Conservation (phyloP, 2,329 filamentous ascomycete species). For the Aspergillus texensis region DNA sequence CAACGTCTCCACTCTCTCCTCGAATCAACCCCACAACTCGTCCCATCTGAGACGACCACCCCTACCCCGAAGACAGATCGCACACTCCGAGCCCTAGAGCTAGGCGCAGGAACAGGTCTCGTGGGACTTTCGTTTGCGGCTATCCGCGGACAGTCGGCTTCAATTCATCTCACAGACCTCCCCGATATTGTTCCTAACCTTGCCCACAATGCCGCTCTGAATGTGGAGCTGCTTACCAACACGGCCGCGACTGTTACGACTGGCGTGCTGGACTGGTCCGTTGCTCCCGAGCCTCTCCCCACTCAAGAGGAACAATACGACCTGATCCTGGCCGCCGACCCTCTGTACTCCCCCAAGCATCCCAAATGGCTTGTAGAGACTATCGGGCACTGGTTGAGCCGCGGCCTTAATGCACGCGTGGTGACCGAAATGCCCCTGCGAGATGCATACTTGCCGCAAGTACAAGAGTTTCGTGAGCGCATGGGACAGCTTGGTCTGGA, state of each 20-base stretch:
- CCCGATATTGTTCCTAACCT: conserved; percentile 83
- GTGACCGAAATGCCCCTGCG: conserved; percentile 81
- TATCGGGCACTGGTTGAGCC: conserved; percentile 68
- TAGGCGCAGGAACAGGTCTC: conserved; percentile 90
- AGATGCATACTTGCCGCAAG: conserved; percentile 66
- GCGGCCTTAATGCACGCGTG: conserved; percentile 61
- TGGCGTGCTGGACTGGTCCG: conserved; percentile 73
- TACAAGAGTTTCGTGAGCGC: conserved; percentile 61
- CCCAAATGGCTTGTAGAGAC: conserved; percentile 72
- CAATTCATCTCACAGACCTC: conserved; percentile 79
- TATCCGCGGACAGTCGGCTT: conserved; percentile 58
- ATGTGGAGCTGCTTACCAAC: conserved; percentile 58
- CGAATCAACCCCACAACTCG: conserved; percentile 34
- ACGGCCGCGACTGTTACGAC: conserved; percentile 62
- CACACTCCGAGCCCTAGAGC: conserved; percentile 63
- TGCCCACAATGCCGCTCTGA: conserved; percentile 69
- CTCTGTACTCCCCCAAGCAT: conserved; percentile 84
- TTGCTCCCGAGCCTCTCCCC: conserved; percentile 31
- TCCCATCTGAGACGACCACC: conserved; percentile 29
- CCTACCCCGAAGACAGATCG: conserved; percentile 21
- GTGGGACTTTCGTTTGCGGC: conserved; percentile 82
- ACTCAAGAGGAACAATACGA: conserved; percentile 47
- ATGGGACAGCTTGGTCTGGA: conserved; percentile 60
- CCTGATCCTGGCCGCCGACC: conserved; percentile 82
- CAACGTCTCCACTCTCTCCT: conserved; percentile 62